Base-by-base conservation (phyloP, 2,329 filamentous ascomycete species). In the Eurotiales sp. region DNA sequence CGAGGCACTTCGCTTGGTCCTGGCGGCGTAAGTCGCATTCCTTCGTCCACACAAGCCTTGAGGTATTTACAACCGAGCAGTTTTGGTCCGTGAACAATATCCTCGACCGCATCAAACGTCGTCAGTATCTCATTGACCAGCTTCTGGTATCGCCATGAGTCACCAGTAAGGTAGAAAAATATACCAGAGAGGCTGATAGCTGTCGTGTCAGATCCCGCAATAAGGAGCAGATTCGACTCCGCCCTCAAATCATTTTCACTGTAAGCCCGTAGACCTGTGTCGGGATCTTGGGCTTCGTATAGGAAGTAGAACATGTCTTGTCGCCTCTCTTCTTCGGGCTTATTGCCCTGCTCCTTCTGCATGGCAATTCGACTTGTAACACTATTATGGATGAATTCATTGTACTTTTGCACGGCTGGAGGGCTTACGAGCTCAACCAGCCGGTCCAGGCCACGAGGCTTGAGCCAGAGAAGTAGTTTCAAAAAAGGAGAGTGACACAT, bases 291-390 rank as follows among this genome's bases (percentile, higher is more conserved):
- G 19, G 42, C 41, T 17, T 51, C 30, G 21, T 37, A 30, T 17
- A 51, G 19, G 30, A 39, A 51, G 15, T 51, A 34, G 21, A 51
- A 36, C 41, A 51, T 45, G 36, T 51, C 48, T 21, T 45, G 23
- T 4, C 48, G 42, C 17, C 29, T 30, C 14, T 42, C 25, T 34
- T 25, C 11, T 12, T 29, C 15, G 17, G 14, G 12, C 15, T 43
- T 14, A 15, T 42, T 22, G 3, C 41, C 8, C 11, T 11, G 8
- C 32, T 45, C 32, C 15, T 44, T 29, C 23, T 43, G 29, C 21
- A 41, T 23, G 8, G 37, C 32, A 36, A 49, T 36, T 4, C 46
- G 23, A 12, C 29, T 32, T 4, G 21, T 29, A 3, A 44, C 25
- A 12, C 22, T 45, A 4, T 25, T 43, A 17, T 44, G 37, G 3